phyloP scores from a whole-genome alignment of 352 stramenopile species.

The Thalassiosira mediterranea region DNA sequence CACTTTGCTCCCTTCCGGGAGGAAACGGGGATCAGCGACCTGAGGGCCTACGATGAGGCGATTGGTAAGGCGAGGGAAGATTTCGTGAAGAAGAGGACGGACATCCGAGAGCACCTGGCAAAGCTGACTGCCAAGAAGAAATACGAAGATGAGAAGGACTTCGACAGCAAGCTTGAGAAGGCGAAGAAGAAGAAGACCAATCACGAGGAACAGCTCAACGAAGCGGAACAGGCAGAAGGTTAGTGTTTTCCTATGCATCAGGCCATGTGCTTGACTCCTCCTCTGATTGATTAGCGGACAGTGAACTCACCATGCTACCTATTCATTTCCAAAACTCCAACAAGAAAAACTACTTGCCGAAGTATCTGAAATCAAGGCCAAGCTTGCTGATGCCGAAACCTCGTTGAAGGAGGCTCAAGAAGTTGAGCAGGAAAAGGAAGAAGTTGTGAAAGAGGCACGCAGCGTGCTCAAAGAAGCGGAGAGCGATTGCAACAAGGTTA shows the following conservation, averaged over 20 bases:
- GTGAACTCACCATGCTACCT: too few relatives aligned
- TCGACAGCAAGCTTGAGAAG: constrained; percentile 70
- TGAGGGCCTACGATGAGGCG: constrained; percentile 90
- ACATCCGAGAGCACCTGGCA: constrained; percentile 76
- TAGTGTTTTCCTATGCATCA: too few relatives aligned
- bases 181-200: constrained; percentile 63
- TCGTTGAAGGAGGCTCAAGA: constrained; percentile 68
- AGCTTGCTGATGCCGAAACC: constrained; percentile 86
- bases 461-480: constrained; percentile 77
- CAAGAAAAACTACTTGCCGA: constrained; percentile 54
- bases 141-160: constrained; percentile 62
- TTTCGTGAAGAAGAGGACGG: constrained; percentile 76
- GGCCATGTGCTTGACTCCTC: too few relatives aligned
- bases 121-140: constrained; percentile 58
- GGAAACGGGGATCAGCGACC: constrained; percentile 76
- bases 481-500: constrained; percentile 63
- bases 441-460: constrained; percentile 69
- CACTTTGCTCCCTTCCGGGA: constrained; percentile 75
- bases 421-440: constrained; percentile 68
- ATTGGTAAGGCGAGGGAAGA: constrained; percentile 87
- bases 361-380: constrained; percentile 54
- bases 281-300: too few relatives aligned
- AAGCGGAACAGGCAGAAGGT: constrained; percentile 55
- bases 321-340: too few relatives aligned
- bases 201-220: constrained; percentile 55